These are phyloP conservation scores for Tetrahymena borealis DNA, from an alignment of 73 alveolate species.

Conservation along the genomic window DNA sequence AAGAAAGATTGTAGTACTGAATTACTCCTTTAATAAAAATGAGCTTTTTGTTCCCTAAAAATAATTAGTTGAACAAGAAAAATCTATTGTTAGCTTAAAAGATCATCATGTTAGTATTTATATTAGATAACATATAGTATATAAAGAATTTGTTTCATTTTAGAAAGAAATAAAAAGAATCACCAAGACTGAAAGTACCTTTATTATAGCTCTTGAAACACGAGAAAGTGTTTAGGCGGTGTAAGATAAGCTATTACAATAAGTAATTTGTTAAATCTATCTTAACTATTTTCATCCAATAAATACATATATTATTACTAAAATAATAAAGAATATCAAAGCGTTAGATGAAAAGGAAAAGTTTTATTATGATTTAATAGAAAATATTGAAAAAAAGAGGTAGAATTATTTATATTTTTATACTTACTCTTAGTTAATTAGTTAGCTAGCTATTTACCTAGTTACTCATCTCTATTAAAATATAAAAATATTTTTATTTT, in stretches of 20 bases:
- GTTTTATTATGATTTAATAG: neutral
- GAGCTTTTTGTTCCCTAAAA: neutral
- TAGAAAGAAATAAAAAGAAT: neutral
- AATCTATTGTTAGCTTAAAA: neutral
- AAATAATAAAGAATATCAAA: neutral
- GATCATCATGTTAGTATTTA: conserved; percentile 1
- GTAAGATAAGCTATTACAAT: neutral
- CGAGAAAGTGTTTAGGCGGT: neutral
- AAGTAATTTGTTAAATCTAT: neutral
- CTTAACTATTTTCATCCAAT: neutral
- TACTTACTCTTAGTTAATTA: too few species aligned
- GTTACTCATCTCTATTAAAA: too few species aligned
- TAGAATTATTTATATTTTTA: neutral
- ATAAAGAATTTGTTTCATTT: neutral
- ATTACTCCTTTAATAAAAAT: neutral
- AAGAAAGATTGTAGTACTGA: neutral
- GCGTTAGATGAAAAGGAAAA: neutral
- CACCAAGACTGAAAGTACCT: neutral
- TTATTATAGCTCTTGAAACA: neutral
- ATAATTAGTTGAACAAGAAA: neutral
- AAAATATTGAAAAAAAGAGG: neutral
- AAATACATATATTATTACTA: neutral
- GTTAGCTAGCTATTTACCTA: too few species aligned
- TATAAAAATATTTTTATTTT: neutral
- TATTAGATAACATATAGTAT: neutral